Base-by-base conservation (phyloP, 768 basidiomycete species). In the Mycena leptocephala region DNA sequence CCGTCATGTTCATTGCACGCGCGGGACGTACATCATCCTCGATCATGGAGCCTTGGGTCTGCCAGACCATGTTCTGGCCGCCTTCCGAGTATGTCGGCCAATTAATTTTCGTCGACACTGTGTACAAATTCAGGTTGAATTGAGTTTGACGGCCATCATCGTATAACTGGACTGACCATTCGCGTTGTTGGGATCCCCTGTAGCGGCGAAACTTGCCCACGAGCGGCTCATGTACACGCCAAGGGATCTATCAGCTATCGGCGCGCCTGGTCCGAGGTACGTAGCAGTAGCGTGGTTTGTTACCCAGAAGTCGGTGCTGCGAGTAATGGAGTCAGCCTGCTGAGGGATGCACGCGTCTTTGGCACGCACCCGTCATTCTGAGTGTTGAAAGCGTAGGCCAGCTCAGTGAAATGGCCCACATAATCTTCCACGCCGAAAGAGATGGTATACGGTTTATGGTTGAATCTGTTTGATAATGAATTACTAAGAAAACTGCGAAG, bases 181-280 rank as follows among this genome's bases (percentile, higher is more conserved):
- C 20, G 62, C 74, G 41, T 70, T 70, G 62, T 75, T 75, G 33
- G 74, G 74, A 37, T 75, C 63, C 20, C 74, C 67, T 1, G 75
- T 76, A 22, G 75, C 75, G 0, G 53, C 53, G n/a, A 76, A 76
- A 30, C 53, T 61, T 8, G 75, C 75, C 75, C 75, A 76, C 26
- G 75, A 39, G 7, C 69, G 61, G 26, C 59, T 33, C 75, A 76
- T 70, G 56, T 65, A 71, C 41, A 58, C 62, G 41, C 75, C 75
- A 14, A 76, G 63, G 41, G 59, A 65, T 8, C 75, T 61, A 33
- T 76, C 69, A 16, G 26, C 75, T 7, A 71, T 76, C 2, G 75
- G 75, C 26, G 75, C 75, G 8, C 28, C 30, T 14, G 68, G 63
- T 3, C 75, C 75, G 32, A 76, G 69, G 37, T 59, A 76, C 22